Evolutionary conservation across 331 rosid species (phyloP).

Genomic region (Malus hybrid): DNA sequence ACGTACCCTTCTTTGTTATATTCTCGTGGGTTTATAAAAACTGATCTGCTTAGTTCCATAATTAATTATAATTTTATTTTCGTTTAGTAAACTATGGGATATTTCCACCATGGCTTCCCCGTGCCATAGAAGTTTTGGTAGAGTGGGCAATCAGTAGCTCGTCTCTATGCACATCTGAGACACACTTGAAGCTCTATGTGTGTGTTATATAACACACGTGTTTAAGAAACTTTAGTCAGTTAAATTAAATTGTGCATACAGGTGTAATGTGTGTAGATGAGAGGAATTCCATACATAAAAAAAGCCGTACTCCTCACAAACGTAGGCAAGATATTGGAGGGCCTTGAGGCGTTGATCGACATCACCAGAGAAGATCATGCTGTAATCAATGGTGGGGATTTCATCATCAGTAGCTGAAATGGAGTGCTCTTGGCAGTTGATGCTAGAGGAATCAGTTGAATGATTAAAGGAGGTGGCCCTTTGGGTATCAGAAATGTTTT

Average conservation of each 20-base stretch:
- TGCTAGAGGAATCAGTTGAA: background rate
- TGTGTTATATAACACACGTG: background rate
- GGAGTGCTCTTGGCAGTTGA: background rate
- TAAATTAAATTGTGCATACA: too few species aligned
- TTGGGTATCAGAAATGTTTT: background rate
- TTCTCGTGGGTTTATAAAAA: too few species aligned
- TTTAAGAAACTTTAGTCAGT: too few species aligned
- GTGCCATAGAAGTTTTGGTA: too few species aligned
- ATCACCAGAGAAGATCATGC: constrained; percentile 21
- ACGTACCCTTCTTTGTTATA: background rate
- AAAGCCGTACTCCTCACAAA: constrained; percentile 45
- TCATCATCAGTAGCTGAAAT: constrained; percentile 21
- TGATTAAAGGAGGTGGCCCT: background rate
- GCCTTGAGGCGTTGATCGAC: constrained; percentile 19
- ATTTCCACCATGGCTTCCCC: too few species aligned
- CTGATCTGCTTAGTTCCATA: too few species aligned
- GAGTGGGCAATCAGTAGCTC: too few species aligned
- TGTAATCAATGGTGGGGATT: constrained; percentile 46
- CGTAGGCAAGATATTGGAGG: constrained; percentile 25
- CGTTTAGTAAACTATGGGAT: too few species aligned
- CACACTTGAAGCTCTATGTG: background rate
- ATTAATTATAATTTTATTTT: too few species aligned
- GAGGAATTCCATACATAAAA: constrained; percentile 25
- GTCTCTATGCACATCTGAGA: too few species aligned
- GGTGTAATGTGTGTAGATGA: background rate